A percentile compares a stretch with the other conserved stretches of the same genome.
These are phyloP conservation scores for Suillus fuscotomentosus DNA, from an alignment of 768 basidiomycete species.

Conservation along the genomic window DNA sequence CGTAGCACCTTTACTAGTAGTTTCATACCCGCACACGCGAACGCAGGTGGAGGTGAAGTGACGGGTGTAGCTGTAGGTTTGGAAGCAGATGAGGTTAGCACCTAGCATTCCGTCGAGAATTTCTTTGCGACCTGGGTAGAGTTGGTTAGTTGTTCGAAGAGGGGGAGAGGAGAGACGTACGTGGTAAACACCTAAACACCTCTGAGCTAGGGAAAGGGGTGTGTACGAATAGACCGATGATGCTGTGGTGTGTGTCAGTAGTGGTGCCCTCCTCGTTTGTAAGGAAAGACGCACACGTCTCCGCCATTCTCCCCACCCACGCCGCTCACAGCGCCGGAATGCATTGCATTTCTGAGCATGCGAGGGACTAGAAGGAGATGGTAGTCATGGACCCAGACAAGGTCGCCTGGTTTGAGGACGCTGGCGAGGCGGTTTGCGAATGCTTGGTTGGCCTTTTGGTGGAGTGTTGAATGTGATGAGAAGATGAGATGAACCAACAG, in stretches of 20 bases:
- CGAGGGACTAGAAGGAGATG: conserved; percentile 90
- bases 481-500: neutral
- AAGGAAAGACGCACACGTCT: conserved; percentile 19
- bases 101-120: conserved; percentile 98
- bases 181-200: conserved; percentile 90
- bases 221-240: conserved; percentile 92
- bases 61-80: conserved; percentile 93
- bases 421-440: conserved; percentile 76
- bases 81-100: conserved; percentile 95
- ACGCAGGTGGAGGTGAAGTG: conserved; percentile 96
- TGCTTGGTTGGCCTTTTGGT: conserved; percentile 67
- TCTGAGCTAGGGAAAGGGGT: conserved; percentile 98
- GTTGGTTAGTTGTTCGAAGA: neutral
- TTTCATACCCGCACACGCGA: conserved; percentile 94
- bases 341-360: conserved; percentile 68
- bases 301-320: conserved; percentile 23
- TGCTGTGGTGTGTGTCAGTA: conserved; percentile 23
- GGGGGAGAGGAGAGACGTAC: conserved; percentile 42
- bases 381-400: conserved; percentile 95
- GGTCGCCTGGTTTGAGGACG: conserved; percentile 83
- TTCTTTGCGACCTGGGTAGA: conserved; percentile 70
- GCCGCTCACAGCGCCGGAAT: conserved; percentile 10
- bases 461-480: neutral
- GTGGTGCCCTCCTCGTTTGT: neutral
- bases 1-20: conserved; percentile 35